phyloP scores from a whole-genome alignment of 78 protist genomes.

The Ministeria vibrans region DNA sequence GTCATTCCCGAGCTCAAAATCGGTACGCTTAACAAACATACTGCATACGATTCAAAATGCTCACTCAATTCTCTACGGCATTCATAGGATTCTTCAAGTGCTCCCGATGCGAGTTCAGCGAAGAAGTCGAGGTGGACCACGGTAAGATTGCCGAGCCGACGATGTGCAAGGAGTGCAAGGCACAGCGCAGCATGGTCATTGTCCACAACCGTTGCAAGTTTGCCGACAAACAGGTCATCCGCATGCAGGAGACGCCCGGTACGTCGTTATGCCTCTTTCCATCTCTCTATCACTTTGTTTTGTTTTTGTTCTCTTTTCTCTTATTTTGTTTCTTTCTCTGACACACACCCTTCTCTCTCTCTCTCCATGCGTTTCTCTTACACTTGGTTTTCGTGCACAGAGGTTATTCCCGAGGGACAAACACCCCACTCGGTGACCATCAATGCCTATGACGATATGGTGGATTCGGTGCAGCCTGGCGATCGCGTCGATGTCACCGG shows the following conservation, averaged over 20 bases:
- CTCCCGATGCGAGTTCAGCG: constrained; percentile 40
- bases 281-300: neutral
- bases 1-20: constrained; percentile 79
- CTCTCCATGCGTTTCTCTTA: neutral
- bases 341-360: too few relatives aligned
- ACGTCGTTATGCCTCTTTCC: neutral
- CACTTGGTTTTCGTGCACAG: neutral
- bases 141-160: constrained; percentile 78
- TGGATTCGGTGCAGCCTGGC: constrained; percentile 91
- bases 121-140: constrained; percentile 22
- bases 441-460: constrained; percentile 63
- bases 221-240: constrained; percentile 89
- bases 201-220: constrained; percentile 90
- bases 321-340: neutral
- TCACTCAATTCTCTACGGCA: neutral
- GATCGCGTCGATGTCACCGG: constrained; percentile 96
- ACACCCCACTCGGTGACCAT: constrained; percentile 60
- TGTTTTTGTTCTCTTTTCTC: neutral
- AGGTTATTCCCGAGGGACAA: constrained; percentile 41
- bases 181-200: constrained; percentile 35
- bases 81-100: constrained; percentile 46
- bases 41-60: neutral
- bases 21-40: neutral
- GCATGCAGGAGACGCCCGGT: constrained; percentile 91
- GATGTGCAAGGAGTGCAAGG: constrained; percentile 52